These are phyloP conservation scores for Scheffersomyces parashehatae DNA, from an alignment of 1,139 yeast genomes.

Conservation along the genomic window DNA sequence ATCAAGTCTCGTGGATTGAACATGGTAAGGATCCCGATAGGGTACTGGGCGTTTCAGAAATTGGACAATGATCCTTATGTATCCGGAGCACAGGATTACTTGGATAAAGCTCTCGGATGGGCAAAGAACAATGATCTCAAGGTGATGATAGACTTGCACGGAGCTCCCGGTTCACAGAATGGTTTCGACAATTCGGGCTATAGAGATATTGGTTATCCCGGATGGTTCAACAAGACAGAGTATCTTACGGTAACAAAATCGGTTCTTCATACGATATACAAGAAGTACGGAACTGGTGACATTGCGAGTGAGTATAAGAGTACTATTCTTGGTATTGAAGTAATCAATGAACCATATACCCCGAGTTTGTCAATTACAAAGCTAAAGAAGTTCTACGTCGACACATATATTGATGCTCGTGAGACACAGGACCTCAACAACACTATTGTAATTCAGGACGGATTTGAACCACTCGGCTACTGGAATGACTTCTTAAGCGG, in stretches of 20 bases:
- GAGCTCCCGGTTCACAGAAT: constrained; percentile 68
- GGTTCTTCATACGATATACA: constrained; percentile 44
- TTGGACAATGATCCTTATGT: constrained; percentile 58
- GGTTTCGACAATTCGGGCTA: constrained; percentile 72
- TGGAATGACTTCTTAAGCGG: constrained; percentile 50
- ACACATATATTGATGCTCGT: constrained; percentile 42
- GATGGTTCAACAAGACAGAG: constrained; percentile 50
- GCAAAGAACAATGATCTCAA: constrained; percentile 47
- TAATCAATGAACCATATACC: constrained; percentile 67
- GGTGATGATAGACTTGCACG: constrained; percentile 66
- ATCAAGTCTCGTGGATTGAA: constrained; percentile 55
- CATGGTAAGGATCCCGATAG: constrained; percentile 64
- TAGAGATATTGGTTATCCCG: constrained; percentile 45
- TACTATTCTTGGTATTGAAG: constrained; percentile 59
- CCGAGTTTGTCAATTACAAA: constrained; percentile 37
- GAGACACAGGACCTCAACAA: constrained; percentile 34
- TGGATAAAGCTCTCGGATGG: constrained; percentile 60
- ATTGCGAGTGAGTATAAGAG: constrained; percentile 38
- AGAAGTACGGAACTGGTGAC: constrained; percentile 42
- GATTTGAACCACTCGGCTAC: constrained; percentile 49
- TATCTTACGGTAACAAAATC: constrained; percentile 44
- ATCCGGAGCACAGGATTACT: constrained; percentile 52
- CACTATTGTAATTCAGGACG: constrained; percentile 60
- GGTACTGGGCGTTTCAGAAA: constrained; percentile 64
- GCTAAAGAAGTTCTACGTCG: constrained; percentile 41